Conservation (phyloP, 768 basidiomycete species). For the Sistotremastrum suecicum region DNA sequence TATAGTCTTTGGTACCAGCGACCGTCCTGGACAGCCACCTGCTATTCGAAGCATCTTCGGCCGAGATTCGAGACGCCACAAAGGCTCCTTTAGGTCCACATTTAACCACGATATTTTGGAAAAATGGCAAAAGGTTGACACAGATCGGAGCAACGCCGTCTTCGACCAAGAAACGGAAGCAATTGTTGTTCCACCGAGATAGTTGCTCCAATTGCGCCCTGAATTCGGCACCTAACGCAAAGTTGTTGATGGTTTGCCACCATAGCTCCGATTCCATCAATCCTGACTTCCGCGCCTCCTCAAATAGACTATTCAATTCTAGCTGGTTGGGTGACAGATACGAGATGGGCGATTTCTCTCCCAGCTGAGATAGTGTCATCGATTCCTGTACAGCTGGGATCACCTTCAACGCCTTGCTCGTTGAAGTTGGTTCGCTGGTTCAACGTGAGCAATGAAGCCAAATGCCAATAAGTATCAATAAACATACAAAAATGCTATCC, state of each 20-base stretch:
- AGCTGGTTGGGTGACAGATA: slow-evolving; percentile 77
- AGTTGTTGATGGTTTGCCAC: slow-evolving; percentile 52
- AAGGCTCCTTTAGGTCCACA: slow-evolving; percentile 60
- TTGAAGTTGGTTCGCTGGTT: slow-evolving; percentile 84
- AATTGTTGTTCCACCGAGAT: slow-evolving; percentile 28
- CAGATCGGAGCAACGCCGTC: slow-evolving; percentile 71
- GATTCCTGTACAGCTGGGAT: slow-evolving; percentile 42
- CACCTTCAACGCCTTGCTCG: slow-evolving; percentile 62
- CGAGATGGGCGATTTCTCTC: slow-evolving; percentile 33
- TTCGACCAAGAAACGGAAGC: slow-evolving; percentile 46
- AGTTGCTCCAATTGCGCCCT: slow-evolving; percentile 52
- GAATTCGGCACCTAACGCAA: slow-evolving; percentile 55
- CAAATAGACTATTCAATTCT: slow-evolving; percentile 42
- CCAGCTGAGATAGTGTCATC: slow-evolving; percentile 13
- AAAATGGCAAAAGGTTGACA: slow-evolving; percentile 69
- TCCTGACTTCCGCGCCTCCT: not conserved
- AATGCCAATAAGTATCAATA: not conserved
- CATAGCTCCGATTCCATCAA: slow-evolving; percentile 35
- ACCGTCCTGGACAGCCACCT: slow-evolving; percentile 25
- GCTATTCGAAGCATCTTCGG: slow-evolving; percentile 24
- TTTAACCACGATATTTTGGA: slow-evolving; percentile 76
- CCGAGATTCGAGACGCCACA: slow-evolving; percentile 41
- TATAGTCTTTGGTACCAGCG: slow-evolving; percentile 19
- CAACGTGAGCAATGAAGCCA: slow-evolving; percentile 1
- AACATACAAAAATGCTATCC: slow-evolving; percentile 62